Evolutionary conservation across 495 filamentous ascomycete genomes (phyloP).

Genomic region (Chaetomium cochliodes): DNA sequence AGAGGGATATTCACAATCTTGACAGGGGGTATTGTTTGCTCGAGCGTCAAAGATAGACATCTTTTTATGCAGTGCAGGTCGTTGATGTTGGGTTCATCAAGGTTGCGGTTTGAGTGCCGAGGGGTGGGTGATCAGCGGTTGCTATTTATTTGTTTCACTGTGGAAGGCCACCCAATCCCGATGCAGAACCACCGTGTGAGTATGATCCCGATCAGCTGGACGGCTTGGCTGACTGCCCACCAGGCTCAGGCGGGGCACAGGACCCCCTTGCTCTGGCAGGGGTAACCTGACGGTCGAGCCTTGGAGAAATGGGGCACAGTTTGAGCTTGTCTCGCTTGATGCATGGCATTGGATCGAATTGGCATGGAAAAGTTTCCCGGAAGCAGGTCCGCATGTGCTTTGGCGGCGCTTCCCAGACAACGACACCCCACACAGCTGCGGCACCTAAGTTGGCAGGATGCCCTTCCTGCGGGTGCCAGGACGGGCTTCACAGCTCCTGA

Average conservation of each 20-base stretch:
- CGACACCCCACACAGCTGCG: constrained; percentile 1
- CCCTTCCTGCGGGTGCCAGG: constrained; percentile 27
- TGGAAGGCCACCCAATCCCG: constrained; percentile 2
- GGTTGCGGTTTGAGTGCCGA: background rate
- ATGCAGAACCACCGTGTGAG: constrained; percentile 14
- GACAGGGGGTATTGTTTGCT: constrained; percentile 4
- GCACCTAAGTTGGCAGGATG: constrained; percentile 30
- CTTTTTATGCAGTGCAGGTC: background rate
- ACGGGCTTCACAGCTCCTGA: constrained; percentile 22
- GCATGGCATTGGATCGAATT: background rate
- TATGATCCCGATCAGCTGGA: constrained; percentile 17
- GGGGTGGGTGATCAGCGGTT: constrained; percentile 1
- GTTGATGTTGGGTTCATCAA: constrained; percentile 2
- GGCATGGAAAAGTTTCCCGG: background rate
- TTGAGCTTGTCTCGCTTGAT: constrained; percentile 7
- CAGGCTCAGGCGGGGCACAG: background rate
- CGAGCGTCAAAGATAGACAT: background rate
- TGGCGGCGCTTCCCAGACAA: background rate
- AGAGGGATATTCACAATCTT: background rate
- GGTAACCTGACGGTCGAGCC: background rate
- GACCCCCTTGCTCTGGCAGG: constrained; percentile 23
- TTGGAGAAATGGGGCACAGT: background rate
- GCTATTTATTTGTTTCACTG: constrained; percentile 2
- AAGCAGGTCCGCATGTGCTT: background rate
- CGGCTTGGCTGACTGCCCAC: constrained; percentile 1